Evolutionary conservation across 306 rosid genomes (phyloP).

Genomic region (Canavalia ensiformis): DNA sequence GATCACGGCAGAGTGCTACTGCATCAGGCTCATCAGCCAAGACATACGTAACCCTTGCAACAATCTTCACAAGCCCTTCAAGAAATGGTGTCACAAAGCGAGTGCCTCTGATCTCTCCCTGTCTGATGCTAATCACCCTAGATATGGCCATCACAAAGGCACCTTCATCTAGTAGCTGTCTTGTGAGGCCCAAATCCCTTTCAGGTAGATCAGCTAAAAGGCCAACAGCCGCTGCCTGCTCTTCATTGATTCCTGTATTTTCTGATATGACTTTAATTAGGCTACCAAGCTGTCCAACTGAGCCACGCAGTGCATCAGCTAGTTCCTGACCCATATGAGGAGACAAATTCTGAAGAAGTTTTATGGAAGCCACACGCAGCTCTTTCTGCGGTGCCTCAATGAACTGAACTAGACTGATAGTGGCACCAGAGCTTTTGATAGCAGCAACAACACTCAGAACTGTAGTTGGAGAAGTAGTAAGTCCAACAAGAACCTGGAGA

Average conservation of each 20-base stretch:
- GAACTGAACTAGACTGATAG: slow-evolving; percentile 91
- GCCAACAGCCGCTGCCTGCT: slow-evolving; percentile 93
- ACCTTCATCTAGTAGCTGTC: slow-evolving; percentile 94
- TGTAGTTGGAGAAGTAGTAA: slow-evolving; percentile 73
- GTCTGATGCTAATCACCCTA: slow-evolving; percentile 71
- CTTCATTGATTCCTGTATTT: slow-evolving; percentile 82
- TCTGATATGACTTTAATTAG: slow-evolving; percentile 86
- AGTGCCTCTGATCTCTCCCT: slow-evolving; percentile 79
- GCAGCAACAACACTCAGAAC: slow-evolving; percentile 82
- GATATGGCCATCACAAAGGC: slow-evolving; percentile 74
- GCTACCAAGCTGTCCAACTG: slow-evolving; percentile 94
- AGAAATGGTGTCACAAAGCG: slow-evolving; percentile 91
- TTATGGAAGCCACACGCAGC: slow-evolving; percentile 85
- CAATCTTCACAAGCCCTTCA: slow-evolving; percentile 91
- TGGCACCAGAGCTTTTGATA: slow-evolving; percentile 97
- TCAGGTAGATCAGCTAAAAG: slow-evolving; percentile 95
- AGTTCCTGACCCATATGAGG: slow-evolving; percentile 92
- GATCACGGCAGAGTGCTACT: slow-evolving; percentile 71
- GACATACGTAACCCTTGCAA: slow-evolving; percentile 82
- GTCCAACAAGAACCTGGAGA: slow-evolving; percentile 98
- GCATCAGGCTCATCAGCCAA: slow-evolving; percentile 82
- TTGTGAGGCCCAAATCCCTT: slow-evolving; percentile 95
- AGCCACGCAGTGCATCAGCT: slow-evolving; percentile 95
- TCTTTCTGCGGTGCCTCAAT: slow-evolving; percentile 96
- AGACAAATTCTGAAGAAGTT: slow-evolving; percentile 84